A percentile compares a stretch with the other conserved stretches of the same genome.
Conservation (phyloP, 2,329 filamentous ascomycete genomes). For the Colletotrichum sojae region DNA sequence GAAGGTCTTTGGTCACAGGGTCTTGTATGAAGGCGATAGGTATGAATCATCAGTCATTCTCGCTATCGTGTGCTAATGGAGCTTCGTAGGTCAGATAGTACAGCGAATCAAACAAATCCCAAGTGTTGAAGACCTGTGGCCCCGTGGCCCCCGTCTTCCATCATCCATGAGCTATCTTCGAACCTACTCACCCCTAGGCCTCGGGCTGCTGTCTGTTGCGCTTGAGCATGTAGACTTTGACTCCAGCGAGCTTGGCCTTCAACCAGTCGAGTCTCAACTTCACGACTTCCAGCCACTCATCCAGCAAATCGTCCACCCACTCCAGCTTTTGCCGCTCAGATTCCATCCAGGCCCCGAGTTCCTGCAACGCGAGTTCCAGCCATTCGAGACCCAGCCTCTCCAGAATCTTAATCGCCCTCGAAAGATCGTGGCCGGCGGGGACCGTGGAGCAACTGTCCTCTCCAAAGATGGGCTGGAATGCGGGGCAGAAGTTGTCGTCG, state of each 20-base stretch:
- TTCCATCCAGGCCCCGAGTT: no score
- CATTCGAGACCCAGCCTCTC: slow-evolving; percentile 1
- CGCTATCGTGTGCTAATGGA: slow-evolving; percentile 34
- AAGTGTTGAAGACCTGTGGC: not conserved
- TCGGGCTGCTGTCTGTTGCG: no score
- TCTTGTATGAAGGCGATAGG: not conserved
- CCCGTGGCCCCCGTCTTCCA: not conserved
- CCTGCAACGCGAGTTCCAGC: no score
- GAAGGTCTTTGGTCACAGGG: no score
- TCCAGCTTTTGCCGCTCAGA: no score
- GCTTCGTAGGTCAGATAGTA: slow-evolving; percentile 36
- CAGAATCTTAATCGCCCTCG: not conserved
- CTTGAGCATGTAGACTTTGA: no score
- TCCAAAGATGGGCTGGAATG: slow-evolving; percentile 11
- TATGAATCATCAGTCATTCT: slow-evolving; percentile 35
- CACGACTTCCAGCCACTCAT: no score
- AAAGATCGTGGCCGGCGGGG: slow-evolving; percentile 8
- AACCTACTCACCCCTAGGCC: not conserved
- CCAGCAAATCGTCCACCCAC: no score
- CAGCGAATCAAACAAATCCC: slow-evolving; percentile 35
- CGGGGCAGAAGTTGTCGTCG: not conserved
- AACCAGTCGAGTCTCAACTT: no score
- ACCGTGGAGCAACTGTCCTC: slow-evolving; percentile 1
- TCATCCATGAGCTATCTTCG: not conserved
- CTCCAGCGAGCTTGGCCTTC: no score